These are phyloP conservation scores for Immersiporthe knoxdaviesiana DNA, from an alignment of 2,329 filamentous ascomycete species.

Conservation along the genomic window DNA sequence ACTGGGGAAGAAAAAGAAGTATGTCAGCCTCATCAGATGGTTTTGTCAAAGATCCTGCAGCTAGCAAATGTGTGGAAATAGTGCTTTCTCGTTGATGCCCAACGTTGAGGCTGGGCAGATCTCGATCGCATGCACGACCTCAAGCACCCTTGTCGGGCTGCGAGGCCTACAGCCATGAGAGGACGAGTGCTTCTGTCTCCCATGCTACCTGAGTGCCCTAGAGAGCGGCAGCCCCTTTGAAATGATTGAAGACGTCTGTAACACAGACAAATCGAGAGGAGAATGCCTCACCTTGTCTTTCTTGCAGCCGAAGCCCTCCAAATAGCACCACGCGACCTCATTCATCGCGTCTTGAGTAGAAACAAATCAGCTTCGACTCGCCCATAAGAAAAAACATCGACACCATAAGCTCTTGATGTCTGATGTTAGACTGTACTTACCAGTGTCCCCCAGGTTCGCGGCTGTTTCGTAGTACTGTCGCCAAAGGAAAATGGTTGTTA, in stretches of 20 bases:
- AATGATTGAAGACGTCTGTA: not conserved
- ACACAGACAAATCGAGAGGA: not conserved
- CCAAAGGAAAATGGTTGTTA: conserved; percentile 11
- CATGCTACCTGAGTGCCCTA: not conserved
- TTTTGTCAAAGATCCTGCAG: conserved; percentile 20
- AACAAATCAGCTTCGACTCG: conserved; percentile 36
- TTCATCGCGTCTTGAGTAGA: conserved; percentile 83
- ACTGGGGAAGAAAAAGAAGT: conserved; percentile 50
- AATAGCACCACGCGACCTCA: conserved; percentile 92
- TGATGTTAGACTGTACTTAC: conserved; percentile 45
- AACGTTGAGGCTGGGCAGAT: conserved; percentile 33
- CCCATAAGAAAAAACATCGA: conserved; percentile 22
- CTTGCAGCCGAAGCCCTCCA: conserved; percentile 94
- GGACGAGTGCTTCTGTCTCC: not conserved
- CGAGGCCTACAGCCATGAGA: not conserved
- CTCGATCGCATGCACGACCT: not conserved
- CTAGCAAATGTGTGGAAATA: conserved; percentile 10
- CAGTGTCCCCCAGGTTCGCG: conserved; percentile 90
- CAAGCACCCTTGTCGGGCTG: not conserved
- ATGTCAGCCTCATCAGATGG: conserved; percentile 54
- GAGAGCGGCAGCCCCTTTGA: not conserved
- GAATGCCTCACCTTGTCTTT: conserved; percentile 93
- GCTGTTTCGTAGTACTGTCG: conserved; percentile 93
- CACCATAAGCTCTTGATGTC: not conserved
- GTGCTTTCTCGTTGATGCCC: conserved; percentile 43